Percentiles rank a stretch among this genome's conserved stretches.
Conservation (phyloP, 257 asterid species). For the Plantago elongata region DNA sequence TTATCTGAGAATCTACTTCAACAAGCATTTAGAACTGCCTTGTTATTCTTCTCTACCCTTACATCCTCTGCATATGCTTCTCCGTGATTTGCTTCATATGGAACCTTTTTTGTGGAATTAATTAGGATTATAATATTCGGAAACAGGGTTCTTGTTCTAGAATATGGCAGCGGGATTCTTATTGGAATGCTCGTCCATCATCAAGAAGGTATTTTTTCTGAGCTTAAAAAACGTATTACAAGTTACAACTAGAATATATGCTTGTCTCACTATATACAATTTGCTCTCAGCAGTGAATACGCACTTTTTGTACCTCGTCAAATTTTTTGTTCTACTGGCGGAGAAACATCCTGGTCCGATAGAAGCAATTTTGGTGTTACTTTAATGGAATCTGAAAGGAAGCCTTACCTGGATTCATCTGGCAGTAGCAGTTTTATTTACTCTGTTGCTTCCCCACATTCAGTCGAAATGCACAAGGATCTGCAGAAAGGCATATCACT, state of each 20-base stretch:
- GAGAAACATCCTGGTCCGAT: slow-evolving; percentile 93
- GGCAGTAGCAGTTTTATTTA: slow-evolving; percentile 66
- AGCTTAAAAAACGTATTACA: slow-evolving; percentile 7
- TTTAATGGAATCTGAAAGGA: slow-evolving; percentile 91
- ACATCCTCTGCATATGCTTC: not conserved
- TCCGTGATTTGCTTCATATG: slow-evolving; percentile 1
- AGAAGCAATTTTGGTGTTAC: slow-evolving; percentile 88
- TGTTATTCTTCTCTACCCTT: not conserved
- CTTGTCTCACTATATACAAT: slow-evolving; percentile 13
- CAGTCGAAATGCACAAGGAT: slow-evolving; percentile 84
- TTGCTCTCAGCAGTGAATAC: slow-evolving; percentile 61
- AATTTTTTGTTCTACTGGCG: slow-evolving; percentile 70
- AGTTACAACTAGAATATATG: slow-evolving; percentile 1
- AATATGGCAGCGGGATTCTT: slow-evolving; percentile 96
- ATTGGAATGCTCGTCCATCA: slow-evolving; percentile 97
- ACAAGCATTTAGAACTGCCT: not conserved
- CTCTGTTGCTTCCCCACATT: slow-evolving; percentile 81
- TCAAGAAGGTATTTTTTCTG: slow-evolving; percentile 66
- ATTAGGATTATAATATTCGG: slow-evolving; percentile 18
- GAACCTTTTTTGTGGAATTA: not conserved
- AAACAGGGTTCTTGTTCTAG: slow-evolving; percentile 93
- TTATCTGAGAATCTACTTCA: not conserved
- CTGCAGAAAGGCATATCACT: slow-evolving; percentile 98
- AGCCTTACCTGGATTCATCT: slow-evolving; percentile 69
- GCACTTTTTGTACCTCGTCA: slow-evolving; percentile 94